Percentiles rank a stretch among this genome's conserved stretches.
These are phyloP conservation scores for Talaromyces sp. DNA, from an alignment of 2,329 filamentous ascomycete genomes.

Conservation along the genomic window DNA sequence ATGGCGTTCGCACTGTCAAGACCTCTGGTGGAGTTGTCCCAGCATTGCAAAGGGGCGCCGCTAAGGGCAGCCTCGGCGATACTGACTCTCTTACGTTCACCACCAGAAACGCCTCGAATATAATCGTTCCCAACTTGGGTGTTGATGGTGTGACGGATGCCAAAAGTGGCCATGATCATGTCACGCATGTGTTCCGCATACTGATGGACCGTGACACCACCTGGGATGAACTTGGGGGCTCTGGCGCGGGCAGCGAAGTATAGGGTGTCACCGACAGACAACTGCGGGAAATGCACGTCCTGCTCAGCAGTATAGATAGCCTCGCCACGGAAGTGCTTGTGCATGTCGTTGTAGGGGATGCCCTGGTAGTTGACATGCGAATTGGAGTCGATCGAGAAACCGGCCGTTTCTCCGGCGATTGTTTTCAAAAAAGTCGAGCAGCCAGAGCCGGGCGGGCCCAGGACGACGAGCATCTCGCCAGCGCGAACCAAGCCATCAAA, in stretches of 20 bases:
- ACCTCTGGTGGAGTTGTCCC: slow-evolving; percentile 48
- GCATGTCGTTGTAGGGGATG: slow-evolving; percentile 55
- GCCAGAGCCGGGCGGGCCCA: slow-evolving; percentile 45
- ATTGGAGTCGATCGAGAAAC: slow-evolving; percentile 62
- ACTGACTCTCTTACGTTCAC: slow-evolving; percentile 56
- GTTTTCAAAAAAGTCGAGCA: slow-evolving; percentile 85
- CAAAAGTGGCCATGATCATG: slow-evolving; percentile 41
- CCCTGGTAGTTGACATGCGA: slow-evolving; percentile 73
- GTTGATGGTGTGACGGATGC: slow-evolving; percentile 47
- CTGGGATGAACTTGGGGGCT: slow-evolving; percentile 39
- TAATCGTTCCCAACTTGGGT: slow-evolving; percentile 50
- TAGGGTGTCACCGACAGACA: slow-evolving; percentile 73
- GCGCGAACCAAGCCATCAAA: slow-evolving; percentile 60
- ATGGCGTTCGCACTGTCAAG: slow-evolving; percentile 52
- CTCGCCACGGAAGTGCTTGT: slow-evolving; percentile 71
- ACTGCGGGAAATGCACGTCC: slow-evolving; percentile 74
- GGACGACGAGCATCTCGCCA: slow-evolving; percentile 54
- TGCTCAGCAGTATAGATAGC: slow-evolving; percentile 83
- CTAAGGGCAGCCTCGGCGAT: slow-evolving; percentile 52
- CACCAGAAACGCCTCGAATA: slow-evolving; percentile 58
- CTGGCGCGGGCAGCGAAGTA: slow-evolving; percentile 68
- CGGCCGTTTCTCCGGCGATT: slow-evolving; percentile 72
- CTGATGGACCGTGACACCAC: slow-evolving; percentile 37
- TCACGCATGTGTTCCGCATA: slow-evolving; percentile 41
- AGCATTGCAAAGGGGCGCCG: slow-evolving; percentile 43